Conservation (phyloP, 2,329 filamentous ascomycete genomes). For the Colletotrichum destructivum region DNA sequence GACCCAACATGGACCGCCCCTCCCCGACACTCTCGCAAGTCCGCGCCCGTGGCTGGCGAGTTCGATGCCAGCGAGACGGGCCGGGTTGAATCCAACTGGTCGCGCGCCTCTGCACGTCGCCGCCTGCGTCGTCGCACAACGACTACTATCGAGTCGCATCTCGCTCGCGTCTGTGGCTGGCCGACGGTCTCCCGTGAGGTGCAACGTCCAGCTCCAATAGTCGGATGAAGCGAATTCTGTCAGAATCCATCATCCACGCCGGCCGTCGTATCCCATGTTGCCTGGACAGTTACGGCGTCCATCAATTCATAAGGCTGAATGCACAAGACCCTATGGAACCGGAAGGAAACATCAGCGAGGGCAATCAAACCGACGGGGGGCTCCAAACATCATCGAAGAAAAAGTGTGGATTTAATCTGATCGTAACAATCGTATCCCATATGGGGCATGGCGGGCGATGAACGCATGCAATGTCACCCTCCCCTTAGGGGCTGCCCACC, state of each 20-base stretch:
- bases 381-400: conserved; percentile 22
- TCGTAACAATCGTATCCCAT: conserved; percentile 22
- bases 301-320: conserved; percentile 37
- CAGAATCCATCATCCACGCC: conserved; percentile 9
- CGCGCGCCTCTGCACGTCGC: conserved; percentile 31
- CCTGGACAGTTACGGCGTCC: conserved; percentile 18
- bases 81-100: conserved; percentile 34
- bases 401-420: conserved; percentile 28
- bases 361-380: conserved; percentile 1
- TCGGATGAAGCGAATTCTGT: conserved; percentile 16
- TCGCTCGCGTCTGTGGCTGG: conserved; percentile 30
- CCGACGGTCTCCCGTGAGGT: conserved; percentile 22
- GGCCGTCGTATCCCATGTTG: conserved; percentile 25
- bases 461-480: conserved; percentile 39
- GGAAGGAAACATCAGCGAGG: conserved; percentile 6
- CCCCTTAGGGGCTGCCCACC: conserved; percentile 14
- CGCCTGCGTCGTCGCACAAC: conserved; percentile 36
- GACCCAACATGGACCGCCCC: background rate
- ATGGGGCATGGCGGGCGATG: conserved; percentile 31
- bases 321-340: conserved; percentile 9
- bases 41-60: conserved; percentile 17
- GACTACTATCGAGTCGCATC: conserved; percentile 34
- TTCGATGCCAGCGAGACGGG: conserved; percentile 28
- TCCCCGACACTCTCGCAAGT: conserved; percentile 5
- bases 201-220: conserved; percentile 22